Evolutionary conservation across 768 basidiomycete genomes (phyloP), one percentile per base, ranked within the genome.

Genomic region (Hemileccinum impolitum): DNA sequence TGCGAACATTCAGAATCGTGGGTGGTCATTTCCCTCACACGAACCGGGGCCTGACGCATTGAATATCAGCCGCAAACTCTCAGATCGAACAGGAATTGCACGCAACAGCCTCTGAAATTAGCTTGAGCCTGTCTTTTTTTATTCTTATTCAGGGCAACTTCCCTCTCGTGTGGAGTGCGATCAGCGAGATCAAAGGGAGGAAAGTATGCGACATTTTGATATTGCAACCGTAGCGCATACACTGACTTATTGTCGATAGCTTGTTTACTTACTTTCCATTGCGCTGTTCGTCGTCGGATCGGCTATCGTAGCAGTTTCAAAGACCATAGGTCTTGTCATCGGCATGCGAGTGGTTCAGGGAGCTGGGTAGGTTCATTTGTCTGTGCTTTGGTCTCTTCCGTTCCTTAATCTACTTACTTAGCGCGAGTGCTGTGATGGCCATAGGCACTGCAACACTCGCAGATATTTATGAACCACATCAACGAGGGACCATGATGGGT

Each of bases 401-500:
- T 19, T 26, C 41, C 18, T 23, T 52, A 21, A 51, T 26, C 9
- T 25, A n/a, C 45, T 31, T 5, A 2, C 15, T 18, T 53, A 85
- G 82, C 21, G 80, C 81, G 8, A 80, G 82, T 43, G 84, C 86
- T 1, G 82, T 87, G 11, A 73, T 85, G 14, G 61, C 82, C 0
- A 81, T 92, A 38, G 90, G 88, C 3, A 53, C 57, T 0, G 87
- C 86, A 8, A 87, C 87, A 1, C 72, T 91, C 1, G 87, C 88
- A 9, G 89, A 90, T 56, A 83, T 90, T 2, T 90, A 80, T 54
- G 88, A 90, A 25, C 82, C 88, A 0, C 71, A 75, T 21, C 81
- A 88, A 56, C 75, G 90, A 26, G 90, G 90, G 1, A 79, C 77
- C 3, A 86, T 81, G 76, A 84, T 92, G 78, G 90, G 91, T 0